phyloP scores from a whole-genome alignment of 2,329 filamentous ascomycete genomes.

The Aspergillus phoenicis region DNA sequence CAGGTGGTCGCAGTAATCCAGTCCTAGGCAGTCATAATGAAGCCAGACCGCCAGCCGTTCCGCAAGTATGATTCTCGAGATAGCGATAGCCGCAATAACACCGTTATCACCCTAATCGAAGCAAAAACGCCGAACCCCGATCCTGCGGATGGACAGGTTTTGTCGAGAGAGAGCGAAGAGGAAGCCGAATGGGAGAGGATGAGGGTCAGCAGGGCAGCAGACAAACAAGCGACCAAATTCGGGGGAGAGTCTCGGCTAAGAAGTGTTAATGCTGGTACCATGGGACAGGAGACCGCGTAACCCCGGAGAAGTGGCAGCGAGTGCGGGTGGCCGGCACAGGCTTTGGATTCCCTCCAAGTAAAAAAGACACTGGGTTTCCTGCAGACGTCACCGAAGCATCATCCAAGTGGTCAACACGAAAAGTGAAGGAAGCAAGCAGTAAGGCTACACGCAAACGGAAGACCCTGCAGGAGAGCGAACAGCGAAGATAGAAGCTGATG shows the following conservation, averaged over 20 bases:
- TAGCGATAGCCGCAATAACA: neutral
- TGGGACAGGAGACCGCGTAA: slow-evolving; percentile 26
- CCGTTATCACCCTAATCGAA: neutral
- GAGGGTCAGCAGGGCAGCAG: slow-evolving; percentile 18
- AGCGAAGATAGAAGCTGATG: neutral
- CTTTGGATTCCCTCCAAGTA: neutral
- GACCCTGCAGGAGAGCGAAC: neutral
- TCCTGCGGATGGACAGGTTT: slow-evolving; percentile 10
- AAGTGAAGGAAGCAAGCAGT: neutral
- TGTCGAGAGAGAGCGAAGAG: neutral
- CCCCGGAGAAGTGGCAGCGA: slow-evolving; percentile 11
- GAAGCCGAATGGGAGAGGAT: neutral
- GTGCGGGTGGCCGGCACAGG: slow-evolving; percentile 10
- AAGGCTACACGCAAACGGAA: neutral
- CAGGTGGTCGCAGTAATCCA: slow-evolving; percentile 14
- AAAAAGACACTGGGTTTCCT: slow-evolving; percentile 1
- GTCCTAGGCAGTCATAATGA: slow-evolving; percentile 23
- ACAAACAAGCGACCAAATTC: slow-evolving; percentile 5
- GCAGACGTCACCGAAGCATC: slow-evolving; percentile 22
- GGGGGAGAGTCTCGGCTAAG: slow-evolving; percentile 16
- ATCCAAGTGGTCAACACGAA: slow-evolving; percentile 7
- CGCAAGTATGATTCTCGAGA: slow-evolving; percentile 11
- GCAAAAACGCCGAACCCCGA: slow-evolving; percentile 15
- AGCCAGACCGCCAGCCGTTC: slow-evolving; percentile 3
- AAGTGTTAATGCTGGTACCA: slow-evolving; percentile 25